These are phyloP conservation scores for Pleurotus pulmonarius DNA, from an alignment of 768 basidiomycete genomes.

Conservation along the genomic window DNA sequence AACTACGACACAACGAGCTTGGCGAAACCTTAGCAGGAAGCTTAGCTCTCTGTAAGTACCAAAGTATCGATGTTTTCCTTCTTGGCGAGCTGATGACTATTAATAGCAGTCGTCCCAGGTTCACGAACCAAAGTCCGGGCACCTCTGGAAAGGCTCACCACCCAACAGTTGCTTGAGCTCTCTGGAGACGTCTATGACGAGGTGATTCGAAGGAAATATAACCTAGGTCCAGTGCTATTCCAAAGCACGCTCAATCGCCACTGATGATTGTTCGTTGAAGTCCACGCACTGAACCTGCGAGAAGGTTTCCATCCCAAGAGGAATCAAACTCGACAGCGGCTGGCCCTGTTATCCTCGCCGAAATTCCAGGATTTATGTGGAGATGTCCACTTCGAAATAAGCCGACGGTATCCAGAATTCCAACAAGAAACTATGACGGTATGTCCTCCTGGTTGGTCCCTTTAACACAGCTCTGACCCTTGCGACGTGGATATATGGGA, in stretches of 20 bases:
- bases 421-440: background rate
- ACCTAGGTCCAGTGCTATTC: background rate
- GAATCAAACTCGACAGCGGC: background rate
- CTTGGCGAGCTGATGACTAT: background rate
- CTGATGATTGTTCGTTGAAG: background rate
- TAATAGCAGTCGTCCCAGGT: background rate
- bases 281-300: background rate
- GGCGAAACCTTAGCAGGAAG: background rate
- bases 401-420: conserved; percentile 1
- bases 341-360: background rate
- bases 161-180: background rate
- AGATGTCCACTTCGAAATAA: background rate
- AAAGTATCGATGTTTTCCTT: background rate
- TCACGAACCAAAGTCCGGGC: background rate
- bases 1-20: background rate
- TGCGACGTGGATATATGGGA: too few relatives aligned
- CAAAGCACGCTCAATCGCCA: background rate
- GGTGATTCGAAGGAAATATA: background rate
- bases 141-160: background rate
- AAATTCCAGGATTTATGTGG: background rate
- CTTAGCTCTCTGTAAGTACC: background rate
- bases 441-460: background rate
- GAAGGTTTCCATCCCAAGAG: background rate
- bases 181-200: background rate
- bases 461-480: too few relatives aligned